Conservation (phyloP, 2,329 filamentous ascomycete species). For the Myriosclerotinia duriaeana region DNA sequence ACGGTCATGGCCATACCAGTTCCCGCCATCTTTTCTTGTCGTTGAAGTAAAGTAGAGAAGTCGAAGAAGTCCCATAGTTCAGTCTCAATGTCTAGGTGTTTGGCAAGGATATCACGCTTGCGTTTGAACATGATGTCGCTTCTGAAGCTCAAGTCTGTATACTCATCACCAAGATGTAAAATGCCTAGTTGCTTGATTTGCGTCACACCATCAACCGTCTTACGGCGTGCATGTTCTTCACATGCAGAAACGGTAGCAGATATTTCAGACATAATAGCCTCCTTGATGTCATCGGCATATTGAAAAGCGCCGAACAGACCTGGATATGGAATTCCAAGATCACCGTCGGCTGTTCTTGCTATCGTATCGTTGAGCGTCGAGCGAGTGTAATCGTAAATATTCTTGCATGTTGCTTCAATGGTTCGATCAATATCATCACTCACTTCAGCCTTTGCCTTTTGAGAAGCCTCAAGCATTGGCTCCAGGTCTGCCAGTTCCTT, state of each 20-base stretch:
- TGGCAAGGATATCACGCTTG: constrained; percentile 75
- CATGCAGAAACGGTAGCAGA: constrained; percentile 73
- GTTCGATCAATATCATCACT: constrained; percentile 77
- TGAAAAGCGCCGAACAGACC: constrained; percentile 82
- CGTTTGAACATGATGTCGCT: constrained; percentile 88
- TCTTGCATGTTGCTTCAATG: constrained; percentile 81
- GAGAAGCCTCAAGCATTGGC: constrained; percentile 79
- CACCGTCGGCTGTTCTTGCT: constrained; percentile 68
- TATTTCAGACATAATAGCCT: constrained; percentile 87
- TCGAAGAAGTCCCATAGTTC: constrained; percentile 95
- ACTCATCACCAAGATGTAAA: constrained; percentile 83
- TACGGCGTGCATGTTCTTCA: constrained; percentile 79
- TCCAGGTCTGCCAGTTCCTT: constrained; percentile 79
- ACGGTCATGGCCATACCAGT: constrained; percentile 94
- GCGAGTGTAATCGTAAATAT: constrained; percentile 83
- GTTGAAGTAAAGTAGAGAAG: constrained; percentile 74
- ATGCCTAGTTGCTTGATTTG: constrained; percentile 86
- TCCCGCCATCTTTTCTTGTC: constrained; percentile 91
- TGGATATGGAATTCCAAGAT: constrained; percentile 82
- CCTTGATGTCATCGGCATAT: constrained; percentile 90
- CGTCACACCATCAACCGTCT: constrained; percentile 78
- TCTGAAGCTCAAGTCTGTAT: constrained; percentile 81
- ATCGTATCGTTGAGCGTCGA: constrained; percentile 75
- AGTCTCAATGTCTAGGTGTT: constrained; percentile 82
- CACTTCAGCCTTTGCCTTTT: constrained; percentile 75